Conservation (phyloP, 768 basidiomycete genomes). For the Trametes cubensis region DNA sequence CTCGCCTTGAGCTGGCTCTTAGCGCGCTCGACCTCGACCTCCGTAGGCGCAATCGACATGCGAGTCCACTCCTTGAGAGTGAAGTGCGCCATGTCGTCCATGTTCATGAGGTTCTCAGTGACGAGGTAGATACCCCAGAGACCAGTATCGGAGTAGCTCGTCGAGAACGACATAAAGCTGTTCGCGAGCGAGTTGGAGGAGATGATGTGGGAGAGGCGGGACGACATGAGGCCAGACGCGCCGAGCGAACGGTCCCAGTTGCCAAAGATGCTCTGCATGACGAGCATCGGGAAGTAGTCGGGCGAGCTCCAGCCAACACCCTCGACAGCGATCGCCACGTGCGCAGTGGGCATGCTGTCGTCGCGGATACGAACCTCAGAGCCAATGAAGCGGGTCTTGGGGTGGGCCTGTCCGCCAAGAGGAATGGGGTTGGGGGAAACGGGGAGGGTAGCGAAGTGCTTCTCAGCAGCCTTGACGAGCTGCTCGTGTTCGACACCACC, state of each 20-base stretch:
- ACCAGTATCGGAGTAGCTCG: conserved; percentile 97
- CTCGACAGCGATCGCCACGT: conserved; percentile 96
- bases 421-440: conserved; percentile 86
- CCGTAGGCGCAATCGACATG: conserved; percentile 85
- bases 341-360: conserved; percentile 84
- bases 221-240: conserved; percentile 85
- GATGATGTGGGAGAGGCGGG: conserved; percentile 88
- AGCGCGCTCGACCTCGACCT: conserved; percentile 91
- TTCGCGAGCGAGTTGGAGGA: conserved; percentile 96
- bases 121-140: conserved; percentile 99
- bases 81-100: conserved; percentile 93
- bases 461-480: conserved; percentile 92
- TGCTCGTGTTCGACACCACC: conserved; percentile 92
- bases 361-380: conserved; percentile 96
- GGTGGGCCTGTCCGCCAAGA: conserved; percentile 77
- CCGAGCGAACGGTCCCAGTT: conserved; percentile 99
- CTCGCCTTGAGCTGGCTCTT: conserved; percentile 99
- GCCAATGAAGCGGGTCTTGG: conserved; percentile 84
- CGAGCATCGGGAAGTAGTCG: conserved; percentile 99
- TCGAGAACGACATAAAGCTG: conserved; percentile 99
- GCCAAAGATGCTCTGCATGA: conserved; percentile 96
- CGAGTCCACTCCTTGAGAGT: conserved; percentile 95
- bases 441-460: conserved; percentile 89
- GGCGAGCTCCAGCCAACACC: conserved; percentile 98
- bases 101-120: conserved; percentile 89